Evolutionary conservation across 2,329 filamentous ascomycete species (phyloP), one percentile per base, ranked within the genome.

Genomic region (Ophiostoma sp.): DNA sequence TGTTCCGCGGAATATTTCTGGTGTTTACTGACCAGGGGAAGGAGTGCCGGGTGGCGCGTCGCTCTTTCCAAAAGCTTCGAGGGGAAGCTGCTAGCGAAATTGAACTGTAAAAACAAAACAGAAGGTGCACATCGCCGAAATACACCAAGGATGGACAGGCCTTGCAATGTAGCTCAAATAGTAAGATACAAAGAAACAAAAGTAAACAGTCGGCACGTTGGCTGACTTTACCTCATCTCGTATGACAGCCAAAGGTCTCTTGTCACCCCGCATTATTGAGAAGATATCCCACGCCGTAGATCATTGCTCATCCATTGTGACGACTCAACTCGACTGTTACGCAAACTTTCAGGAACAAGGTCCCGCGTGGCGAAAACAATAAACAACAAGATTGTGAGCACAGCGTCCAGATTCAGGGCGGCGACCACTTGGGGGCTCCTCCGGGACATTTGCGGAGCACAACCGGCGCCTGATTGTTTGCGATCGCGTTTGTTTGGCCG

Each of bases 91-190:
- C 8, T 28, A 69, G 45, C 28, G 66, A 63, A 39, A 17, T 59
- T 33, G 28, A 12, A 33, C 59, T 39, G 22, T 39, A 33, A 39
- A 63, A 25, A 28, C 22, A 55, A 63, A 63, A 39, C 59, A 19
- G 33, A 52, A 69, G 66, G 66, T 39, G 48, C 45, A 33, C 31
- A 69, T 52, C 66, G 45, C 48, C 66, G 66, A 55, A 55, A 25
- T 8, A 31, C 45, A 55, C 66, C 66, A 39, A 22, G 12, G 39
- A 9, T 15, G 31, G 66, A 6, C 19, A 25, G 28, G 12, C 15
- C 3, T 17, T 15, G 42, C 11, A 15, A 48, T n/a, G n/a, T n/a
- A 45, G 42, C 42, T 9, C 3, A n/a, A n/a, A n/a, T n/a, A n/a
- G n/a, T n/a, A 31, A 57, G 52, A 39, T 63, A 22, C 59, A 15